Evolutionary conservation across 2,329 filamentous ascomycete genomes (phyloP).

Genomic region (Chaetomiaceae sp.): DNA sequence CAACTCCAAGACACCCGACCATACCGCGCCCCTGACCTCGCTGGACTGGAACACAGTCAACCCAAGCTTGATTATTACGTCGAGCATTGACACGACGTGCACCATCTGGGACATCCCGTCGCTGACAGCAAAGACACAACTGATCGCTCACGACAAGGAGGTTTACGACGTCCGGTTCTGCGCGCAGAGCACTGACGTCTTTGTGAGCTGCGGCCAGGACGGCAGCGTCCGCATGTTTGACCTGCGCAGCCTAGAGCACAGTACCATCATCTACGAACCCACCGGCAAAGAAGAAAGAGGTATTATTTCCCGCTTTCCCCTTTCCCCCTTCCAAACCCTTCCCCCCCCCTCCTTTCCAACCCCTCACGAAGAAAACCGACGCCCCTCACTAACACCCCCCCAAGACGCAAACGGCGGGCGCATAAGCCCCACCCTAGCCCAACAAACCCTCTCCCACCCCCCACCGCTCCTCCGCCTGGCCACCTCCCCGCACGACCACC

Average conservation of each 20-base stretch:
- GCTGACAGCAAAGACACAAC: slow-evolving; percentile 92
- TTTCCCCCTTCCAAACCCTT: neutral
- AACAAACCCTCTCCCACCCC: slow-evolving; percentile 72
- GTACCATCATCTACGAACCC: slow-evolving; percentile 98
- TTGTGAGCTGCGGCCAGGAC: slow-evolving; percentile 95
- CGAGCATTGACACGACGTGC: slow-evolving; percentile 97
- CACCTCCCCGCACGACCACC: slow-evolving; percentile 90
- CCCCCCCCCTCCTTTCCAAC: too few relatives aligned
- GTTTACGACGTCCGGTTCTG: slow-evolving; percentile 98
- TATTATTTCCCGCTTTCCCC: slow-evolving; percentile 32
- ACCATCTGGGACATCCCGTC: slow-evolving; percentile 99
- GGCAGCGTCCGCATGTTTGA: slow-evolving; percentile 99
- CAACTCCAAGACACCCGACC: slow-evolving; percentile 97
- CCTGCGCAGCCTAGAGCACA: slow-evolving; percentile 90
- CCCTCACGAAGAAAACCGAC: too few relatives aligned
- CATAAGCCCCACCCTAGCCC: slow-evolving; percentile 68
- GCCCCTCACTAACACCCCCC: neutral
- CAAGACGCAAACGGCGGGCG: slow-evolving; percentile 54
- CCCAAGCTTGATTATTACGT: slow-evolving; percentile 95
- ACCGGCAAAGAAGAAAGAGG: slow-evolving; percentile 76
- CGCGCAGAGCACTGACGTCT: slow-evolving; percentile 96
- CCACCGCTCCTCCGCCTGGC: slow-evolving; percentile 75
- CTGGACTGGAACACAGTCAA: slow-evolving; percentile 98
- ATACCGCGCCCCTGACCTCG: slow-evolving; percentile 92
- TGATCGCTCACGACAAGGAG: slow-evolving; percentile 98